phyloP scores from a whole-genome alignment of 83 land plant genomes.

The Thuja plicata region DNA sequence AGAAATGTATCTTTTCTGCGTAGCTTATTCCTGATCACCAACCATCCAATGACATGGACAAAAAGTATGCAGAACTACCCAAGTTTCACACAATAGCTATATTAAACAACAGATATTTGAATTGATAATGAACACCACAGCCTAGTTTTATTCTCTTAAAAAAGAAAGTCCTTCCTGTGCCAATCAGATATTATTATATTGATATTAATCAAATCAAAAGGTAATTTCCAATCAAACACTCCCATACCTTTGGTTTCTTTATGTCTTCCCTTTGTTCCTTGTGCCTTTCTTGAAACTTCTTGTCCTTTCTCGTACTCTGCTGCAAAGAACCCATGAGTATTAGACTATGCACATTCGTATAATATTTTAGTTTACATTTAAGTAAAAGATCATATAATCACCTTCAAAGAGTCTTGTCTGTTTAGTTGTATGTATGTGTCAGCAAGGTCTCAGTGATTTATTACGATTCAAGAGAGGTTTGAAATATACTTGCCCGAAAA shows the following conservation, averaged over 20 bases:
- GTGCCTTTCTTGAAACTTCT: slow-evolving; percentile 1
- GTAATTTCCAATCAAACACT: not conserved
- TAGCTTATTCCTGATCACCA: not conserved
- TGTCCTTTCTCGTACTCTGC: slow-evolving; percentile 1
- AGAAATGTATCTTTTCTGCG: not conserved
- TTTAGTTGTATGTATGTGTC: not conserved
- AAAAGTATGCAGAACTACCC: not conserved
- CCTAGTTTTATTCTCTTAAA: not conserved
- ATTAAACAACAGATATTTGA: not conserved
- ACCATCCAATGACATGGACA: not conserved
- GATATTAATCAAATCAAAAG: not conserved
- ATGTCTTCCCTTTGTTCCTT: slow-evolving; percentile 15
- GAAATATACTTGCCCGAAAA: not conserved
- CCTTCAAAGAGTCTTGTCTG: not conserved
- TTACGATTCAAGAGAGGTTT: not conserved
- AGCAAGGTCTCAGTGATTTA: not conserved
- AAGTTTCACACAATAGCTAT: not conserved
- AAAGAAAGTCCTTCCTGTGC: not conserved
- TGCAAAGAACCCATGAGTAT: not conserved
- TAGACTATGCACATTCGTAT: not conserved
- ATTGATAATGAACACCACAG: not conserved
- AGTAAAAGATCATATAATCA: not conserved
- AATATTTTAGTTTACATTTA: not conserved
- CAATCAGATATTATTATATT: not conserved
- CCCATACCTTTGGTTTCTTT: slow-evolving; percentile 7